A percentile compares a stretch with the other conserved stretches of the same genome.
Conservation (phyloP, 1,284 basidiomycete genomes). For the Cutaneotrichosporon cyanovorans region DNA sequence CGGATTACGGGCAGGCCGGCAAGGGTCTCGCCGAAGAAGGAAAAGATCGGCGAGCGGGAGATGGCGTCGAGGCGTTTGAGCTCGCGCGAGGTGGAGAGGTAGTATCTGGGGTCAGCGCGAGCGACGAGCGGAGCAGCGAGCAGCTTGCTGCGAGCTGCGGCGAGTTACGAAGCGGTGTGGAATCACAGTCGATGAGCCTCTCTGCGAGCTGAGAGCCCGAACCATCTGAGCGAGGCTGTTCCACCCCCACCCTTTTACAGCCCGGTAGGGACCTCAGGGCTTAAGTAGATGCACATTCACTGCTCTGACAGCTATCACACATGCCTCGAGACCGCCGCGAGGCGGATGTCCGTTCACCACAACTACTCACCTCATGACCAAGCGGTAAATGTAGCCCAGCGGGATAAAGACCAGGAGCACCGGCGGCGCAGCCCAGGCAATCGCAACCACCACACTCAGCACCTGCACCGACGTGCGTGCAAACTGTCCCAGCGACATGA, state of each 20-base stretch:
- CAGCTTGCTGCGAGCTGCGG: too few relatives aligned
- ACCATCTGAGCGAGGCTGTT: too few relatives aligned
- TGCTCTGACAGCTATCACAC: too few relatives aligned
- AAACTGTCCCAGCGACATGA: conserved; percentile 61
- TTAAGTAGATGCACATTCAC: too few relatives aligned
- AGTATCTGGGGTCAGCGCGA: conserved; percentile 55
- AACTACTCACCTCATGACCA: conserved; percentile 70
- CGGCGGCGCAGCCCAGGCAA: conserved; percentile 69
- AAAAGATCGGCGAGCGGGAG: conserved; percentile 82
- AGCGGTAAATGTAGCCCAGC: conserved; percentile 64
- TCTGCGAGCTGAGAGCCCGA: too few relatives aligned
- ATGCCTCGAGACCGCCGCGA: too few relatives aligned
- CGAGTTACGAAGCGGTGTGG: too few relatives aligned
- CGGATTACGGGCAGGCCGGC: conserved; percentile 79
- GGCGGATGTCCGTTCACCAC: too few relatives aligned
- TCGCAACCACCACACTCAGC: conserved; percentile 68
- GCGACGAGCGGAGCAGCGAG: background rate
- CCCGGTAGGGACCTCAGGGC: too few relatives aligned
- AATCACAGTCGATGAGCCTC: too few relatives aligned
- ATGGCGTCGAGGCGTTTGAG: conserved; percentile 86
- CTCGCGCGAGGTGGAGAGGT: conserved; percentile 82
- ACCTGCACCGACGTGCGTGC: conserved; percentile 55
- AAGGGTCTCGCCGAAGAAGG: conserved; percentile 78
- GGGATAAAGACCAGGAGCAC: conserved; percentile 73
- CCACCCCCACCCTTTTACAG: too few relatives aligned